Base-by-base conservation (phyloP, 2,329 filamentous ascomycete species). In the Mycocentrospora acerina region DNA sequence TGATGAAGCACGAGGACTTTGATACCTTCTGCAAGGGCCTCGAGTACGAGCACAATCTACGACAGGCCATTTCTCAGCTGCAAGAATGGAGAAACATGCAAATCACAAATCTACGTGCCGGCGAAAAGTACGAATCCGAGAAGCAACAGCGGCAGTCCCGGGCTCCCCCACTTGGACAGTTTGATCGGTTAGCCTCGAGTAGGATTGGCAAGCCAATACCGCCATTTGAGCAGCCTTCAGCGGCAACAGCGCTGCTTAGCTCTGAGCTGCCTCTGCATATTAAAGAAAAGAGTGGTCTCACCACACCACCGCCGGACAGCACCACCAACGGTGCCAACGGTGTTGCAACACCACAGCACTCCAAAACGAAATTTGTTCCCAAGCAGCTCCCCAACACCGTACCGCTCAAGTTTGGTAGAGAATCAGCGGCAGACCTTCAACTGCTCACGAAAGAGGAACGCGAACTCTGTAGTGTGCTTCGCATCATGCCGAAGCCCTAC, bases 1-100 rank as follows among this genome's bases (percentile, higher is more conserved):
- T 97, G 81, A 96, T 97, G 91, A 95, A 91, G 57, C 85, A 86
- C 55, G 78, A 85, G 31, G 93, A 98, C 65, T 97, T 95, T 59
- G 86, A 94, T 48, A 81, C 83, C 9, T 84, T 97, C 53, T 87
- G 85, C 52, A 83, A 89, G 44, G 90, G 90, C 2, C 73, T 98
- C 1, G 80, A 95, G 31, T 90, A 95, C 57, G 93, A 98, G 68
- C 81, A 93, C 48, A 95, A 95, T 53, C 74, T 98, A 13, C 83
- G 93, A 2, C 84, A 94, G 60, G 93, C 93, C 25, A 95, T 98
- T 42, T 51, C 79, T 0, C 91, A 97, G 64, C 74, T 98, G 3
- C 91, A 97, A 62, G 93, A 97, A 59, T 98, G 93, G 93, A 83
- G 93, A 22, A 80, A 80, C 31, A 81, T 88, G 70, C 82, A 85